These are phyloP conservation scores for Alternaria postmessia DNA, from an alignment of 2,329 filamentous ascomycete species.

Conservation along the genomic window DNA sequence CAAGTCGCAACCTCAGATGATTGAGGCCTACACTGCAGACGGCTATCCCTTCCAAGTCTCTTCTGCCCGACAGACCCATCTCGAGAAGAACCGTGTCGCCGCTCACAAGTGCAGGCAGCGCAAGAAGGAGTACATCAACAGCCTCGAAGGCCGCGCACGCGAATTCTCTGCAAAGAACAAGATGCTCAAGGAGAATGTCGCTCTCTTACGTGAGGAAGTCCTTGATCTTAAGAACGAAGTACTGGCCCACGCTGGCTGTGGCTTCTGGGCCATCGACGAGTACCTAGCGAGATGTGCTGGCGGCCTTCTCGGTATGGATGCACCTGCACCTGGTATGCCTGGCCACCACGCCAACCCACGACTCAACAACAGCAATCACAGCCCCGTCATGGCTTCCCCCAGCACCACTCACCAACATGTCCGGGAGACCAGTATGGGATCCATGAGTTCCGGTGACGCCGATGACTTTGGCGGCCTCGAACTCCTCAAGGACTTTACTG, in stretches of 20 bases:
- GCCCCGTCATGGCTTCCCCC: slow-evolving; percentile 11
- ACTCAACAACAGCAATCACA: slow-evolving; percentile 15
- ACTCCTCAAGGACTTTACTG: slow-evolving; percentile 41
- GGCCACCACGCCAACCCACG: slow-evolving; percentile 3
- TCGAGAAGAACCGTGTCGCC: slow-evolving; percentile 75
- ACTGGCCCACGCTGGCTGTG: slow-evolving; percentile 47
- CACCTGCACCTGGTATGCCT: slow-evolving; percentile 9
- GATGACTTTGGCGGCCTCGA: slow-evolving; percentile 44
- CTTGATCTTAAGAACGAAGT: slow-evolving; percentile 50
- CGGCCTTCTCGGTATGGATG: slow-evolving; percentile 42
- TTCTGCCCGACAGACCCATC: slow-evolving; percentile 49
- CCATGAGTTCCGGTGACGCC: slow-evolving; percentile 23
- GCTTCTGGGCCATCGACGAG: slow-evolving; percentile 49
- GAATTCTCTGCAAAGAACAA: slow-evolving; percentile 49
- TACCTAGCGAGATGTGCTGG: slow-evolving; percentile 49
- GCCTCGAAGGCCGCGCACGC: slow-evolving; percentile 58
- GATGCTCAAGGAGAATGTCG: slow-evolving; percentile 44
- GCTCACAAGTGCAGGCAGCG: slow-evolving; percentile 79
- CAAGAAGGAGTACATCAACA: slow-evolving; percentile 66
- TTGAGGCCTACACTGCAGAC: slow-evolving; percentile 42
- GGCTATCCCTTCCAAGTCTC: slow-evolving; percentile 47
- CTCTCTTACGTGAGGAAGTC: slow-evolving; percentile 47
- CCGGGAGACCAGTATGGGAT: slow-evolving; percentile 20
- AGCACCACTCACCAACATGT: slow-evolving; percentile 16
- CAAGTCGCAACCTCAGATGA: slow-evolving; percentile 44